Base-by-base conservation (phyloP, 1,284 basidiomycete species). In the Pterulicium gracile region DNA sequence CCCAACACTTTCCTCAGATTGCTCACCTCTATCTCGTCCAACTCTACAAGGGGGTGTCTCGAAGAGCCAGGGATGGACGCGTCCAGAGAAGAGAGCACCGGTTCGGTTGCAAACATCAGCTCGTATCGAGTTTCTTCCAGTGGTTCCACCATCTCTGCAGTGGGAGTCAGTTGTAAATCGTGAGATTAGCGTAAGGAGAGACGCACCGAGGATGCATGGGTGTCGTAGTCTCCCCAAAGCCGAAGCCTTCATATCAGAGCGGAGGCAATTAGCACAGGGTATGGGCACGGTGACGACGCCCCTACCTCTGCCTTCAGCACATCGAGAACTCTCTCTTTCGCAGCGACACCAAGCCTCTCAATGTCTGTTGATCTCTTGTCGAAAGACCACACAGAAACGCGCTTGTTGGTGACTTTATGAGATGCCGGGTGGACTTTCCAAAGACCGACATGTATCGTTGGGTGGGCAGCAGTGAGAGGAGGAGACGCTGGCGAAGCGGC, bases 91-190 rank as follows among this genome's bases (percentile, higher is more conserved):
- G 88, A 84, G 3, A 90, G 66, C 35, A 96, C 67, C 20, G 83
- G 82, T 59, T 98, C 96, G 0, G 95, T 97, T 1, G 94, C 95
- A 57, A 97, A 98, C 17, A 86, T 81, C 42, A 98, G 69, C 55
- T 94, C 88, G 42, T 70, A 81, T 49, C 93, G 73, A 0, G 92
- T 88, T 61, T 98, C 95, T 63, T 98, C 94, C 40, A 97, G 67
- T n/a, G 95, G 94, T 64, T 99, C 95, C 20, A 96, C 93, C 78
- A 98, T 91, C 66, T 98, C 95, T 79, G 53, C 13, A 17, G 15
- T 18, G 19, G n/a, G n/a, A 32, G 20, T 19, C 23, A 39, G 13
- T 18, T 32, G 2, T 15, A 24, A 41, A 24, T n/a, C 24, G 42
- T 24, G 32, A 18, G 7, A 23, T 18, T 24, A 17, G 36, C 23